Base-by-base conservation (phyloP, 2,329 filamentous ascomycete genomes). In the Xylaria multiplex region DNA sequence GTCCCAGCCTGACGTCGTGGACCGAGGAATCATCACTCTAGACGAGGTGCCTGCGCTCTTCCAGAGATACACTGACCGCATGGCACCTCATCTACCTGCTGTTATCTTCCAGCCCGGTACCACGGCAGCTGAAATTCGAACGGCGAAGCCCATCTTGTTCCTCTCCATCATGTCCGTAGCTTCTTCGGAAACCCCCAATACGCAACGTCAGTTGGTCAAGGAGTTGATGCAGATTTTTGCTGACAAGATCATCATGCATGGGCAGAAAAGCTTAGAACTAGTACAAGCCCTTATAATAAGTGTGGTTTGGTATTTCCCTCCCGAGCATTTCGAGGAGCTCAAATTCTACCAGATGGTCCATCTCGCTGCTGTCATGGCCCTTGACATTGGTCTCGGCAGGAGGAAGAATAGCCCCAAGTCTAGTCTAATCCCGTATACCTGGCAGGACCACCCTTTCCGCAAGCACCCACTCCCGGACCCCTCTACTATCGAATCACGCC, bases 261-360 rank as follows among this genome's bases (percentile, higher is more conserved):
- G 92, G 13, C 89, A 93, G 72, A 97, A 96, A 81, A 92, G 87
- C 42, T 79, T 97, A 19, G 93, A 97, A 77, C 82, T 97, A 6
- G 88, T 96, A 8, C 93, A 97, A 79, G 87, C 92, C 1, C 81
- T 97, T 46, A 85, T 92, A 64, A 82, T 97, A 3, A 84, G 88
- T 6, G 88, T 90, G n/a, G 86, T 93, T 22, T 97, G 93, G 92
- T 96, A 97, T 77, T 89, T 89, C 77, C 92, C 93, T 16, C 93
- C 93, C 0, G 90, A 95, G 70, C 86, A 91, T 72, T 92, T 92
- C 65, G 92, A 96, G 74, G 91, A 96, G 79, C 87, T 95, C 74
- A 96, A 96, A 76, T 96, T 96, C 77, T 97, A 96, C 79, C 92
- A 95, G 80, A 85, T 96, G 70, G 88, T 93, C 52, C 92, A 97